phyloP scores from a whole-genome alignment of 805 yeast species.

The Wickerhamomyces tratensis region DNA sequence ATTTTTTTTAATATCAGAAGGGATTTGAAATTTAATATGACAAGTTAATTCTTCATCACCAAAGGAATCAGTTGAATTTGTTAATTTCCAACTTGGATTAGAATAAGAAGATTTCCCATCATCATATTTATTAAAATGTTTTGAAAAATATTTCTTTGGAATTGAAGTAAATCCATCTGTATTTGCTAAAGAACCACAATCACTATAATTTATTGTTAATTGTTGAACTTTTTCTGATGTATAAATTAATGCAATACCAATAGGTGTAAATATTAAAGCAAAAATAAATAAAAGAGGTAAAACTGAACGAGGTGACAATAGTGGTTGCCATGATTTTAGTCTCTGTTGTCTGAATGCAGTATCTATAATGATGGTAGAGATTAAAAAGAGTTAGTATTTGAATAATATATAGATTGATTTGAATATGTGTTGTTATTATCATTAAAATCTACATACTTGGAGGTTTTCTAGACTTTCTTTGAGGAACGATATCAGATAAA shows the following conservation, averaged over 20 bases:
- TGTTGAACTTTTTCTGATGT: slow-evolving; percentile 78
- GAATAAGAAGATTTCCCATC: not conserved
- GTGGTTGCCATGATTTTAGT: slow-evolving; percentile 66
- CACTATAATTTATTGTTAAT: slow-evolving; percentile 63
- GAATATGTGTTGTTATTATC: too few species aligned
- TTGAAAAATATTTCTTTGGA: slow-evolving; percentile 46
- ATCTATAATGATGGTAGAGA: slow-evolving; percentile 23
- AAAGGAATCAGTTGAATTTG: slow-evolving; percentile 19
- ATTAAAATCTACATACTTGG: slow-evolving; percentile 26
- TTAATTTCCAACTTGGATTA: slow-evolving; percentile 57
- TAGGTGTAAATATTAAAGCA: slow-evolving; percentile 78
- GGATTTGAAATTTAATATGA: slow-evolving; percentile 60
- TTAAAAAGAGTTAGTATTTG: not conserved
- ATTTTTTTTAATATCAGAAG: slow-evolving; percentile 61
- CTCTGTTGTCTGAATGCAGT: slow-evolving; percentile 75
- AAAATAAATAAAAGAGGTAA: slow-evolving; percentile 70
- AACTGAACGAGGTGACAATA: slow-evolving; percentile 84
- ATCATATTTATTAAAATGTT: slow-evolving; percentile 46
- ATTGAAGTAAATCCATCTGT: slow-evolving; percentile 33
- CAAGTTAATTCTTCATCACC: slow-evolving; percentile 40
- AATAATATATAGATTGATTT: too few species aligned
- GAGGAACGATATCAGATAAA: slow-evolving; percentile 16
- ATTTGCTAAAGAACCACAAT: slow-evolving; percentile 49
- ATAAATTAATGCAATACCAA: slow-evolving; percentile 76
- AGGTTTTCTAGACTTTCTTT: slow-evolving; percentile 38